phyloP scores from a whole-genome alignment of 140 eudicot species.

The Oenanthe javanica region DNA sequence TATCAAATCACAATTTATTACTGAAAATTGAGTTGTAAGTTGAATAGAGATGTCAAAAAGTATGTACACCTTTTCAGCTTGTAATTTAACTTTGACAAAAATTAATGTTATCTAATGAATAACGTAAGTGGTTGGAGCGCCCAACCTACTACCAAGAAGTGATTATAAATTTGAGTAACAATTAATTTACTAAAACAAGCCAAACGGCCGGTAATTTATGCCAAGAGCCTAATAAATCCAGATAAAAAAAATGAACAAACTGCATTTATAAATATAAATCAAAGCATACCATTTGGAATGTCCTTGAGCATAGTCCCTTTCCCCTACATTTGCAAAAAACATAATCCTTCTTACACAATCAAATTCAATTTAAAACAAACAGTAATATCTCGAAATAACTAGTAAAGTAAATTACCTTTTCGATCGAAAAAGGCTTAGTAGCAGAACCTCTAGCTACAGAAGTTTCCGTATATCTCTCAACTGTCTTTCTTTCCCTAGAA shows the following conservation, averaged over 20 bases:
- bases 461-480: slow-evolving; percentile 32
- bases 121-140: too few relatives aligned
- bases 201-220: neutral
- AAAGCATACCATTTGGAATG: slow-evolving; percentile 46
- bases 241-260: neutral
- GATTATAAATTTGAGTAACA: neutral
- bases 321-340: slow-evolving; percentile 26
- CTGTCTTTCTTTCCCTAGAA: slow-evolving; percentile 44
- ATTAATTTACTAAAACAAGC: neutral
- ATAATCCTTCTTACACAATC: neutral
- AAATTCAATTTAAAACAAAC: neutral
- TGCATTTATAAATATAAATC: neutral
- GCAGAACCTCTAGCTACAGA: slow-evolving; percentile 15
- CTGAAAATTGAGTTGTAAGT: neutral
- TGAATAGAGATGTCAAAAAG: neutral
- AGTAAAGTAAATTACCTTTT: slow-evolving; percentile 24
- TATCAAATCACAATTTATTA: neutral
- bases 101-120: too few relatives aligned
- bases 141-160: neutral
- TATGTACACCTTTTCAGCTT: neutral
- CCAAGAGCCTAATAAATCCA: neutral
- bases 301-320: slow-evolving; percentile 51
- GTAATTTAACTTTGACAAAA: too few relatives aligned
- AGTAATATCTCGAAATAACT: neutral
- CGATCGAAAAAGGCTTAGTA: slow-evolving; percentile 30